Evolutionary conservation across 1,284 basidiomycete species (phyloP).

Genomic region (Mycocalia duriaeana): DNA sequence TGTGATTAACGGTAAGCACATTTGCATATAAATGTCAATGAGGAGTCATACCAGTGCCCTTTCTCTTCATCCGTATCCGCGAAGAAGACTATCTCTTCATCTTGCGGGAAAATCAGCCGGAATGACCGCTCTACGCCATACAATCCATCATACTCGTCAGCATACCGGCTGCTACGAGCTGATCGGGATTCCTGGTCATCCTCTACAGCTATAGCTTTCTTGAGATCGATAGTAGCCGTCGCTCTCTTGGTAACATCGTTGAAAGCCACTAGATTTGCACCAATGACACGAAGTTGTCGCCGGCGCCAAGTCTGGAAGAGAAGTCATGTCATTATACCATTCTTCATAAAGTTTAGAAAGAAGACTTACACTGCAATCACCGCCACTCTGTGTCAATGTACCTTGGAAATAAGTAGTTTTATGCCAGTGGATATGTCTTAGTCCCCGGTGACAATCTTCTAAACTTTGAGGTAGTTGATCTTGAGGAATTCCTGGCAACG

Average conservation of each 20-base stretch:
- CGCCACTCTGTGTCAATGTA: constrained; percentile 90
- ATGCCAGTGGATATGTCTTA: constrained; percentile 88
- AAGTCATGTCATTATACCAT: too few relatives aligned
- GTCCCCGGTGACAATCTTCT: constrained; percentile 87
- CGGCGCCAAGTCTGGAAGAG: constrained; percentile 76
- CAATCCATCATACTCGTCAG: constrained; percentile 66
- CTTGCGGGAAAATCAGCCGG: constrained; percentile 76
- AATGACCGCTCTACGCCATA: constrained; percentile 84
- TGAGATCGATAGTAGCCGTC: constrained; percentile 86
- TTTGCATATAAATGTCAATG: not conserved
- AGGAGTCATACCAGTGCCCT: constrained; percentile 70
- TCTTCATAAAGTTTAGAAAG: constrained; percentile 6
- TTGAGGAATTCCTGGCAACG: constrained; percentile 75
- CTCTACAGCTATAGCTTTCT: constrained; percentile 74
- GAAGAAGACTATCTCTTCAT: constrained; percentile 84
- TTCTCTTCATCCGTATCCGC: constrained; percentile 91
- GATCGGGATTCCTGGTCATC: constrained; percentile 65
- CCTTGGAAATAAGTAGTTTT: constrained; percentile 89
- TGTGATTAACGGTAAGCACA: constrained; percentile 25
- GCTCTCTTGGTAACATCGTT: constrained; percentile 92
- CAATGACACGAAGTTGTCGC: constrained; percentile 82
- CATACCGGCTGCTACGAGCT: constrained; percentile 34
- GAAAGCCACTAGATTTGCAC: constrained; percentile 84
- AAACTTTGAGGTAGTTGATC: constrained; percentile 85
- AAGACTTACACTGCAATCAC: constrained; percentile 80